Evolutionary conservation across 1,284 basidiomycete genomes (phyloP), one percentile per base, ranked within the genome.

Genomic region (Sanghuangporus baumii): DNA sequence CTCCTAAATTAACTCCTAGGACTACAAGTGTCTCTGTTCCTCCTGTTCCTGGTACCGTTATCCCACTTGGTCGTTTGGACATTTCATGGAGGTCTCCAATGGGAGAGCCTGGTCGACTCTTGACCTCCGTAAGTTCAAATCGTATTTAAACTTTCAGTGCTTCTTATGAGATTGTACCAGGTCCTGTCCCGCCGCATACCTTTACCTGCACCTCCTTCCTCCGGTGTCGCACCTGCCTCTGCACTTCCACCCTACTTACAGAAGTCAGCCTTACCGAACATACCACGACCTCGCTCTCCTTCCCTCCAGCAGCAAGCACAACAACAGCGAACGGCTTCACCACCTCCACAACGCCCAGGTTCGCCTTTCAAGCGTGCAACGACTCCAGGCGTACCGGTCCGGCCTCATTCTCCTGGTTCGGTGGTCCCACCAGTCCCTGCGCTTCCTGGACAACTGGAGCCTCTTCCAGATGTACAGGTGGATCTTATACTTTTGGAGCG

Each of bases 81-180:
- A 87, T 96, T 40, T 82, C 85, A 1, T 96, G 93, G 93, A 78
- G 86, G 51, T 89, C 89, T 14, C 83, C 84, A 14, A 89, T 86
- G 67, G 90, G 91, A 8, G 90, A 94, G 74, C 89, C 87, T 18
- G 93, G 93, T 0, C 81, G 90, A 52, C 76, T 96, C 18, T 74
- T 94, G 52, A 96, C 93, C 5, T 93, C 91, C 2, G 83, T 75
- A 67, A 61, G 78, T 71, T 5, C 3, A 31, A 3, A 18, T 37
- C 23, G 0, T 43, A 37, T 31, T 23, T 46, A 31, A 4, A 38
- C 20, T 9, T 62, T 23, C 23, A 14, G 51, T 2, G 50, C n/a
- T 48, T 46, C 48, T 51, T 59, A 18, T 12, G 34, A 51, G 54
- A 6, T 20, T 54, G 23, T 46, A 40, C 7, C 59, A 85, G 82